A percentile compares a stretch with the other conserved stretches of the same genome.
Conservation (phyloP, 768 basidiomycete species). For the Saitozyma sp. region DNA sequence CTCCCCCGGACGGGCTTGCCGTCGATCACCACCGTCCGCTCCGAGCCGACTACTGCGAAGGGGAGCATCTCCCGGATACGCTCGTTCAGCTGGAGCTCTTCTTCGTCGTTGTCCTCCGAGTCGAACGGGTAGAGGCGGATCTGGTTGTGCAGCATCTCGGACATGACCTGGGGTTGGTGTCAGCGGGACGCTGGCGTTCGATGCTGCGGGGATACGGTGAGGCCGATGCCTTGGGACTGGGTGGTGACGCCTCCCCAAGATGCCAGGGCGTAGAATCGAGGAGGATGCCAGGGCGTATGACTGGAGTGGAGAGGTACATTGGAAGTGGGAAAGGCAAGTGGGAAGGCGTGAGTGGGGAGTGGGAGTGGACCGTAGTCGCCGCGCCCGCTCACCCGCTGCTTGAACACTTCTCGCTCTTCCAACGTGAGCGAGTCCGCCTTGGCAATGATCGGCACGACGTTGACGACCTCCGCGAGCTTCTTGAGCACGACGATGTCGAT, state of each 20-base stretch:
- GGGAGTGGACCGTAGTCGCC: background rate
- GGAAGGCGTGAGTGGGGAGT: too few relatives aligned
- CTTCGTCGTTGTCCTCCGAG: constrained; percentile 90
- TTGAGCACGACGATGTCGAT: constrained; percentile 99
- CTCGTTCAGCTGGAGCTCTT: constrained; percentile 87
- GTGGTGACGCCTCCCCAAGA: too few relatives aligned
- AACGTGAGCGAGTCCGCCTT: constrained; percentile 92
- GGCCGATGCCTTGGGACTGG: too few relatives aligned
- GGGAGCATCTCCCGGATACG: constrained; percentile 87
- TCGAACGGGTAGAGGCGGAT: constrained; percentile 97
- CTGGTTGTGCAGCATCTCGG: constrained; percentile 84
- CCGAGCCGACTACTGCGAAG: constrained; percentile 97
- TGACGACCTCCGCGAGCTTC: constrained; percentile 97
- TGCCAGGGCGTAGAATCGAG: too few relatives aligned
- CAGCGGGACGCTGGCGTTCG: background rate
- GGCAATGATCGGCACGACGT: constrained; percentile 98
- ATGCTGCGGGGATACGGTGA: too few relatives aligned
- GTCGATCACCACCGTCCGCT: constrained; percentile 90
- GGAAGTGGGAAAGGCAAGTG: too few relatives aligned
- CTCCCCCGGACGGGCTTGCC: constrained; percentile 93
- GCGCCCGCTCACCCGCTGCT: constrained; percentile 67
- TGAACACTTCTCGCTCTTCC: constrained; percentile 90
- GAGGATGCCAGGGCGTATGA: too few relatives aligned
- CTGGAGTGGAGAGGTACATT: too few relatives aligned
- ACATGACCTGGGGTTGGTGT: constrained; percentile 68